Conservation (phyloP, 352 stramenopile genomes). For the Phytophthora multivora region DNA sequence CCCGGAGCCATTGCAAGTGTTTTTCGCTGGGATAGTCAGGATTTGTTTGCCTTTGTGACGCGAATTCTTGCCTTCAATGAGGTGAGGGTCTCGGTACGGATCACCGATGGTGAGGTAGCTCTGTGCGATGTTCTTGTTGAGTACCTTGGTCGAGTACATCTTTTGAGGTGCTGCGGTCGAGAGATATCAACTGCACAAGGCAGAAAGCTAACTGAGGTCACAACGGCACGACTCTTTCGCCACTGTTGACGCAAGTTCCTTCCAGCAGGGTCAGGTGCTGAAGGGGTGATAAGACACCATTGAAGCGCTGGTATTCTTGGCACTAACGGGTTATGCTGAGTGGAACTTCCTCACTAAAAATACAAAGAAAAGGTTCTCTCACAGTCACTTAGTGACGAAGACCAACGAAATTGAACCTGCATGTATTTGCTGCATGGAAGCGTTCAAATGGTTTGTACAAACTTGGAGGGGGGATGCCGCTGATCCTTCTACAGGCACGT, state of each 20-base stretch:
- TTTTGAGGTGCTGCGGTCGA: slow-evolving; percentile 8
- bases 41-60: slow-evolving; percentile 83
- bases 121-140: slow-evolving; percentile 83
- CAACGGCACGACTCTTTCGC: neutral
- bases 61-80: slow-evolving; percentile 72
- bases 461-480: too few species aligned
- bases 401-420: too few species aligned
- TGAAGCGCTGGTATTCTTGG: slow-evolving; percentile 23
- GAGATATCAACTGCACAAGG: slow-evolving; percentile 4
- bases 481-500: too few species aligned
- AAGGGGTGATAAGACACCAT: slow-evolving; percentile 22
- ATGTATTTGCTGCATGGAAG: too few species aligned
- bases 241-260: neutral
- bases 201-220: slow-evolving; percentile 10
- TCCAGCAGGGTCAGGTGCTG: slow-evolving; percentile 14
- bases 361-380: neutral
- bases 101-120: slow-evolving; percentile 85
- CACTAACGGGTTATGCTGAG: neutral
- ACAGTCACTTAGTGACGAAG: too few species aligned
- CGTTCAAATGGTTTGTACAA: too few species aligned
- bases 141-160: slow-evolving; percentile 81
- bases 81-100: slow-evolving; percentile 72
- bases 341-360: slow-evolving; percentile 13
- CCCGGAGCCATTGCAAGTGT: slow-evolving; percentile 81
- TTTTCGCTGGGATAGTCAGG: slow-evolving; percentile 68